Conservation (phyloP, 2,329 filamentous ascomycete species). For the Verticillium longisporum region DNA sequence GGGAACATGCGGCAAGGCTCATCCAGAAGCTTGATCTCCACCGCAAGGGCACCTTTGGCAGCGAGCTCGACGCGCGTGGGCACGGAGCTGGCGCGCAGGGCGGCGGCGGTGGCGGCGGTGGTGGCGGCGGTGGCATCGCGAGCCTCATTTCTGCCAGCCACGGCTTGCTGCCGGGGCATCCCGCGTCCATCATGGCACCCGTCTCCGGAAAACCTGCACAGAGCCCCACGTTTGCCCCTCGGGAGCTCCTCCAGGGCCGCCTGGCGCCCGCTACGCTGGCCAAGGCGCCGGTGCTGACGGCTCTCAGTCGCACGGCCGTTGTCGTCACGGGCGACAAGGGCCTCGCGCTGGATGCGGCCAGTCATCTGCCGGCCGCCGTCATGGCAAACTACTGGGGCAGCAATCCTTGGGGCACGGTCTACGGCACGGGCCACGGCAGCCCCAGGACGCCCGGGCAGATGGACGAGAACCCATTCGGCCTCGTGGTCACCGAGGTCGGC, state of each 20-base stretch:
- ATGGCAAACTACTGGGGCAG: slow-evolving; percentile 94
- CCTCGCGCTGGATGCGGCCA: slow-evolving; percentile 56
- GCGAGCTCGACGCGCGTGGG: slow-evolving; percentile 29
- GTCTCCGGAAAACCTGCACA: neutral
- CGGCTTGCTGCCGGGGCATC: slow-evolving; percentile 61
- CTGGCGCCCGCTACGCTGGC: slow-evolving; percentile 79
- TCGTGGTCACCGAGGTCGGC: slow-evolving; percentile 28
- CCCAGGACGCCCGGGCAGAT: slow-evolving; percentile 7
- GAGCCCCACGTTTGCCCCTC: slow-evolving; percentile 17
- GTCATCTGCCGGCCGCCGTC: slow-evolving; percentile 73
- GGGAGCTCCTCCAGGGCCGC: slow-evolving; percentile 35
- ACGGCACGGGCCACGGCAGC: slow-evolving; percentile 16
- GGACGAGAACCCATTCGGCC: slow-evolving; percentile 33
- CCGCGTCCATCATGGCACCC: slow-evolving; percentile 18
- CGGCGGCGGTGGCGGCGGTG: slow-evolving; percentile 58
- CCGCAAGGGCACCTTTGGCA: slow-evolving; percentile 63
- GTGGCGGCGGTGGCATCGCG: slow-evolving; percentile 62
- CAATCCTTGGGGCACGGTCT: slow-evolving; percentile 58
- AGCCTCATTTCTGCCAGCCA: slow-evolving; percentile 82
- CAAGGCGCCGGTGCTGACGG: slow-evolving; percentile 76
- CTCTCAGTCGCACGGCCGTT: slow-evolving; percentile 79
- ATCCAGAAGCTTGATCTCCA: slow-evolving; percentile 91
- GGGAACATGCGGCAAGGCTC: slow-evolving; percentile 79
- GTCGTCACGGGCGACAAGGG: slow-evolving; percentile 71
- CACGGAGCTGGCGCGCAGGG: slow-evolving; percentile 30